Evolutionary conservation across 768 basidiomycete genomes (phyloP).

Genomic region (Lactifluus subvellereus): DNA sequence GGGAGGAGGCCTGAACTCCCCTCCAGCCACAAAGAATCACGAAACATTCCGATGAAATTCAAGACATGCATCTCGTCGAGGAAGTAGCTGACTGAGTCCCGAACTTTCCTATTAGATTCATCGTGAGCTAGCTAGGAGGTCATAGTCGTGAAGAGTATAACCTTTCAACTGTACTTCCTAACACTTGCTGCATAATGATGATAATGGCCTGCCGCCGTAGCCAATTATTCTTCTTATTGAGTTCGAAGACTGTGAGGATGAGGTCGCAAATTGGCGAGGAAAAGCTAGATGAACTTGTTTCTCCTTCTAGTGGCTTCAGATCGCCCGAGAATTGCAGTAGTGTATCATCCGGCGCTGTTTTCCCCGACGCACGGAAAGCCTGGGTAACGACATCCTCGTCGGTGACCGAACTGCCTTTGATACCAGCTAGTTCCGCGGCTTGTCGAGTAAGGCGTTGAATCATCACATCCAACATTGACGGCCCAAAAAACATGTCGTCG

Average conservation of each 20-base stretch:
- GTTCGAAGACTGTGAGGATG: conserved; percentile 87
- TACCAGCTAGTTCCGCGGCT: conserved; percentile 82
- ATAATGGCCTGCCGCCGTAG: conserved; percentile 91
- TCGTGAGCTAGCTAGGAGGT: not conserved
- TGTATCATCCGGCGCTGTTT: conserved; percentile 58
- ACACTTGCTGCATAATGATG: conserved; percentile 90
- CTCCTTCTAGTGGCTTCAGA: conserved; percentile 76
- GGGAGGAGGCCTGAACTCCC: conserved; percentile 58
- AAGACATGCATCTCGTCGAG: conserved; percentile 68
- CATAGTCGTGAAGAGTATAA: conserved; percentile 29
- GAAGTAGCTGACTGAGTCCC: conserved; percentile 63
- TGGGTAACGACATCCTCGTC: conserved; percentile 84
- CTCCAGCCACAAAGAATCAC: conserved; percentile 79
- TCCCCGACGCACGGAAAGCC: conserved; percentile 67
- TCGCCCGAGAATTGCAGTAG: conserved; percentile 70
- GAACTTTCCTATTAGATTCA: conserved; percentile 61
- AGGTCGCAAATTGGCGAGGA: conserved; percentile 93
- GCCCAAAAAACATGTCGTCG: conserved; percentile 96
- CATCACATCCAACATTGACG: conserved; percentile 93
- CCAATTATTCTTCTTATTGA: conserved; percentile 97
- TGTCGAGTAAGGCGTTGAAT: conserved; percentile 86
- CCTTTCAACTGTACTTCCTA: conserved; percentile 96
- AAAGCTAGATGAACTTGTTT: conserved; percentile 84
- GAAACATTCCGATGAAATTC: conserved; percentile 57
- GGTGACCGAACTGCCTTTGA: conserved; percentile 68